Evolutionary conservation across 495 filamentous ascomycete genomes (phyloP).

Genomic region (Aspergillus avenaceus): DNA sequence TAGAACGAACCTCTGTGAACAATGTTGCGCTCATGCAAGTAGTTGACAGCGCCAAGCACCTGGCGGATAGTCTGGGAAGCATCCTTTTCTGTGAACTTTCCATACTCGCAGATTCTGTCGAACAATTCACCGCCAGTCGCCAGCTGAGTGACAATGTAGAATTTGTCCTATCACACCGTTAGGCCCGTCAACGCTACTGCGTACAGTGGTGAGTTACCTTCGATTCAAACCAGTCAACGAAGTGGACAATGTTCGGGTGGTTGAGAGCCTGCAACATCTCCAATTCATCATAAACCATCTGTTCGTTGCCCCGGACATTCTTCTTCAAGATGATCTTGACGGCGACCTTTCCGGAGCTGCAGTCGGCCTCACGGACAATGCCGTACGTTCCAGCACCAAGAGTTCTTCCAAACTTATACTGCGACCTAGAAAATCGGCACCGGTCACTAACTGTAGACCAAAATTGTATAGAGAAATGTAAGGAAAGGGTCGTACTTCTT

Average conservation of each 20-base stretch:
- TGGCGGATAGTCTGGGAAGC: conserved; percentile 94
- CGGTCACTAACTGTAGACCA: conserved; percentile 5
- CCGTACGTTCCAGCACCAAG: conserved; percentile 97
- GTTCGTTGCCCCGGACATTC: conserved; percentile 96
- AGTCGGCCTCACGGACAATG: conserved; percentile 92
- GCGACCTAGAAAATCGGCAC: conserved; percentile 50
- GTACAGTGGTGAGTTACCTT: conserved; percentile 40
- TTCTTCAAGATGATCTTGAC: conserved; percentile 99
- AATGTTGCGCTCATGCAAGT: conserved; percentile 90
- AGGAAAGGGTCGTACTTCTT: conserved; percentile 67
- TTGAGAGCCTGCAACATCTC: conserved; percentile 83
- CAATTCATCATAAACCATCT: conserved; percentile 98
- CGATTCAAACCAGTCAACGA: conserved; percentile 99
- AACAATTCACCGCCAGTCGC: conserved; percentile 97
- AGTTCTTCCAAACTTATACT: conserved; percentile 88
- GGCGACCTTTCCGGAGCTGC: conserved; percentile 77
- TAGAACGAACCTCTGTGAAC: conserved; percentile 78
- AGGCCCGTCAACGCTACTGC: conserved; percentile 1
- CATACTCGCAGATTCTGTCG: conserved; percentile 96
- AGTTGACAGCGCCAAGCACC: conserved; percentile 91
- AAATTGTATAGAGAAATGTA: conserved; percentile 1
- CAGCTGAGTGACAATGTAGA: conserved; percentile 98
- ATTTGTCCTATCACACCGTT: conserved; percentile 74
- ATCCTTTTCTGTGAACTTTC: conserved; percentile 98
- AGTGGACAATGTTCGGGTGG: conserved; percentile 95